phyloP scores from a whole-genome alignment of 2,329 filamentous ascomycete species.

The Clonostachys rosea region DNA sequence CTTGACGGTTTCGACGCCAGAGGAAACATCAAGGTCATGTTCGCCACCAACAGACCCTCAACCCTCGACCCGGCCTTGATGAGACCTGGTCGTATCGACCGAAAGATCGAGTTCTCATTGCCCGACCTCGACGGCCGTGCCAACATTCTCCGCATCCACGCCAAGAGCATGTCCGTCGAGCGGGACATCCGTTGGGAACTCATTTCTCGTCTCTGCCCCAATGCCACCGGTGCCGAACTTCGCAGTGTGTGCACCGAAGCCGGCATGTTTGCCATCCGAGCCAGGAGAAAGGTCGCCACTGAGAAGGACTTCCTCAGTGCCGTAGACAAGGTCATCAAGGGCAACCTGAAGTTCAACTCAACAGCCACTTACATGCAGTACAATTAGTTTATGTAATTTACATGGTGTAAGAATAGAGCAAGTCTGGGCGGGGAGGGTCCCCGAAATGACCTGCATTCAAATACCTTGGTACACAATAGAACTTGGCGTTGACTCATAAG shows the following conservation, averaged over 20 bases:
- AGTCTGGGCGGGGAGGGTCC: conserved; percentile 9
- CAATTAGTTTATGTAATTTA: conserved; percentile 61
- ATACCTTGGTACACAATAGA: not conserved
- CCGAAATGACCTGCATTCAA: not conserved
- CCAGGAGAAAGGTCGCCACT: conserved; percentile 91
- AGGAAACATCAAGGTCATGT: conserved; percentile 99
- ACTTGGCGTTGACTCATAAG: not conserved
- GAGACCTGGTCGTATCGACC: conserved; percentile 94
- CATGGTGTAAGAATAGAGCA: conserved; percentile 24
- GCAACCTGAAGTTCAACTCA: conserved; percentile 98
- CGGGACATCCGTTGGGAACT: conserved; percentile 98
- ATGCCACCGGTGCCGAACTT: conserved; percentile 93
- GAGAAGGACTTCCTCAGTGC: conserved; percentile 98
- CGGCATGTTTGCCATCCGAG: conserved; percentile 96
- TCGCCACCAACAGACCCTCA: conserved; percentile 93
- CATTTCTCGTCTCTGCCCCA: conserved; percentile 94
- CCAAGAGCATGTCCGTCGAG: conserved; percentile 99
- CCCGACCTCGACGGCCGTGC: conserved; percentile 96
- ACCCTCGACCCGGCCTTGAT: conserved; percentile 96
- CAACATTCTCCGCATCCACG: conserved; percentile 96
- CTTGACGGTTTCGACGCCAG: conserved; percentile 93
- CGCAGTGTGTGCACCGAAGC: conserved; percentile 96
- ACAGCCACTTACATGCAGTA: conserved; percentile 99
- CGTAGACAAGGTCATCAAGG: conserved; percentile 99
- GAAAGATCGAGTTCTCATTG: conserved; percentile 98